Conservation (phyloP, 768 basidiomycete species). For the Cubamyces lactineus region DNA sequence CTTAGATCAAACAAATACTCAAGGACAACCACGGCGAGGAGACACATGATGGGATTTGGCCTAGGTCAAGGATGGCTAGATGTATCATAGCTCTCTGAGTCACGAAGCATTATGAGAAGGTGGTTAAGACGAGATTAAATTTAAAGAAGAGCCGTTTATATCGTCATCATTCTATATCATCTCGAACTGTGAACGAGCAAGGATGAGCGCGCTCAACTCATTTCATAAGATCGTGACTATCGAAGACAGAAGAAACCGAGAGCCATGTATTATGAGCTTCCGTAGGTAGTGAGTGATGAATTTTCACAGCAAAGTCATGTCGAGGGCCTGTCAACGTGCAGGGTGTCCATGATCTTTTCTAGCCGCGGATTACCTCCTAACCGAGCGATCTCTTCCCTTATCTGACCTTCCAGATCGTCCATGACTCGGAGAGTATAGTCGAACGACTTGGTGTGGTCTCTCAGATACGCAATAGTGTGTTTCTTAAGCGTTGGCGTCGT, state of each 20-base stretch:
- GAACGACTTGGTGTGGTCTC: conserved; percentile 78
- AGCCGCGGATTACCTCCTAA: conserved; percentile 78
- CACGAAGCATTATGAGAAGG: too few relatives aligned
- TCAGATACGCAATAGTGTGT: conserved; percentile 80
- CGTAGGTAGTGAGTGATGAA: too few relatives aligned
- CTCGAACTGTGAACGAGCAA: too few relatives aligned
- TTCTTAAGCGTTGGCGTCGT: conserved; percentile 78
- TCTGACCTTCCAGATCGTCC: conserved; percentile 64
- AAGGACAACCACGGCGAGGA: neutral
- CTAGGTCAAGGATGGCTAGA: too few relatives aligned
- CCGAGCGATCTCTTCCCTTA: conserved; percentile 63
- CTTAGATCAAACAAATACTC: neutral
- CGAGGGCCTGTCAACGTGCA: conserved; percentile 15
- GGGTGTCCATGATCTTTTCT: conserved; percentile 55
- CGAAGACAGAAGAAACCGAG: too few relatives aligned
- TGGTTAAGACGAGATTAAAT: too few relatives aligned
- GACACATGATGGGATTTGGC: neutral
- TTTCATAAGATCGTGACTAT: too few relatives aligned
- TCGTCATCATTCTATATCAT: too few relatives aligned
- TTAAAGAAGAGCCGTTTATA: too few relatives aligned
- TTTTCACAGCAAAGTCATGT: neutral
- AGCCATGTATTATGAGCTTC: too few relatives aligned
- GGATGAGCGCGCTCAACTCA: too few relatives aligned
- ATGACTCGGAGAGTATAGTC: conserved; percentile 82
- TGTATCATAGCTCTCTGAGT: too few relatives aligned